Evolutionary conservation across 2,329 filamentous ascomycete genomes (phyloP).

Genomic region (Aureobasidium sp.): DNA sequence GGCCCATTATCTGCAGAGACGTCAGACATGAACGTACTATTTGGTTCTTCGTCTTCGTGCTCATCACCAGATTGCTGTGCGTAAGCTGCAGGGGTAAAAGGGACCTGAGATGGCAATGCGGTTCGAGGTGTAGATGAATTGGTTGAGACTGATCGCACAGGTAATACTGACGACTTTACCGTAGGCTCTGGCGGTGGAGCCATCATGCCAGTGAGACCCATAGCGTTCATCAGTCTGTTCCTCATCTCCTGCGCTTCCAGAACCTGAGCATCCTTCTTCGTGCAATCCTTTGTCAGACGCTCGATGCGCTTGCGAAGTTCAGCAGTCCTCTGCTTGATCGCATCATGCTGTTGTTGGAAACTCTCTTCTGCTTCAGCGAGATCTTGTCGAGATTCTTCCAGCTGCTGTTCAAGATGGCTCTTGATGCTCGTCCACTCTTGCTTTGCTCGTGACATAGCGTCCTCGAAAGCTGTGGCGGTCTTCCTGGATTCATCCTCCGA

Average conservation of each 20-base stretch:
- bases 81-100: constrained; percentile 17
- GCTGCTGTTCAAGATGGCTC: constrained; percentile 20
- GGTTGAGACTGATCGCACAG: constrained; percentile 23
- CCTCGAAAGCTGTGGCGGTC: neutral
- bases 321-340: constrained; percentile 24
- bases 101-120: constrained; percentile 1
- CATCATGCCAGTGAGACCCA: constrained; percentile 31
- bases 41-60: constrained; percentile 21
- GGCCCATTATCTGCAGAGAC: constrained; percentile 37
- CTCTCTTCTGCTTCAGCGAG: constrained; percentile 26
- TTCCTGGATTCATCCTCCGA: constrained; percentile 7
- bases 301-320: constrained; percentile 32
- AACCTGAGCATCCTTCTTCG: constrained; percentile 40
- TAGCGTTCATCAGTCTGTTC: constrained; percentile 39
- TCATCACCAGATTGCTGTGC: constrained; percentile 7
- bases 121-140: constrained; percentile 8
- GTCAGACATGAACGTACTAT: constrained; percentile 30
- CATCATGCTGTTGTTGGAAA: constrained; percentile 20
- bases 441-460: constrained; percentile 6
- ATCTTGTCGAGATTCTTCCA: constrained; percentile 23
- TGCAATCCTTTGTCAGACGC: constrained; percentile 34
- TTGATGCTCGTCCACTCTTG: constrained; percentile 22
- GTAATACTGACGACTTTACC: constrained; percentile 19
- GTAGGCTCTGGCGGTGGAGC: constrained; percentile 19
- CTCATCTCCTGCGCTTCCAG: constrained; percentile 42